phyloP scores from a whole-genome alignment of 176 grass and related monocot species.

The Chrysopogon serrulatus region DNA sequence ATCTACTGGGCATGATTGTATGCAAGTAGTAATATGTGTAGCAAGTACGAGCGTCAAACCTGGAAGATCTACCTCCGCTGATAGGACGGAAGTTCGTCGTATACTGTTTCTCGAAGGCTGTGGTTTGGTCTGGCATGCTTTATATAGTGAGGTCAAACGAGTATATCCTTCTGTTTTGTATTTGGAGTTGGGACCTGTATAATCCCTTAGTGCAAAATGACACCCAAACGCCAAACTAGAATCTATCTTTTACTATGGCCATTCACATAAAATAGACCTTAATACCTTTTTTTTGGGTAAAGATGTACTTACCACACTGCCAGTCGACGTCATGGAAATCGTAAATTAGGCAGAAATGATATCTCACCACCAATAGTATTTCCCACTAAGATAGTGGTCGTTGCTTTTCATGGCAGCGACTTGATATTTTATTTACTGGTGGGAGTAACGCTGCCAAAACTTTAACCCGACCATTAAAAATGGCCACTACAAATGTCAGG shows the following conservation, averaged over 20 bases:
- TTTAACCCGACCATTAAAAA: conserved; percentile 20
- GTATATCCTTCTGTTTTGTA: neutral
- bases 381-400: conserved; percentile 36
- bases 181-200: neutral
- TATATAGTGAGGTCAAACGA: conserved; percentile 34
- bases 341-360: conserved; percentile 38
- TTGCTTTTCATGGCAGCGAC: neutral
- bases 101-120: conserved; percentile 23
- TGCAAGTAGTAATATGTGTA: neutral
- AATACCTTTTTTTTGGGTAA: neutral
- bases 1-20: neutral
- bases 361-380: conserved; percentile 35
- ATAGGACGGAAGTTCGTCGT: neutral
- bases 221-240: neutral
- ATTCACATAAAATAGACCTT: neutral
- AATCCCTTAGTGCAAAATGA: conserved; percentile 17
- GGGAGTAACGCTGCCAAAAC: conserved; percentile 8
- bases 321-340: neutral
- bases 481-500: conserved; percentile 20
- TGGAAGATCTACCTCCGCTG: neutral
- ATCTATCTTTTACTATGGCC: conserved; percentile 22
- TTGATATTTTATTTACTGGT: conserved; percentile 30
- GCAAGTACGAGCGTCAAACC: conserved; percentile 3
- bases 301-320: neutral
- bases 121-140: conserved; percentile 18